phyloP scores from a whole-genome alignment of 2,329 filamentous ascomycete genomes.

The Cladosporium cucumerinum region DNA sequence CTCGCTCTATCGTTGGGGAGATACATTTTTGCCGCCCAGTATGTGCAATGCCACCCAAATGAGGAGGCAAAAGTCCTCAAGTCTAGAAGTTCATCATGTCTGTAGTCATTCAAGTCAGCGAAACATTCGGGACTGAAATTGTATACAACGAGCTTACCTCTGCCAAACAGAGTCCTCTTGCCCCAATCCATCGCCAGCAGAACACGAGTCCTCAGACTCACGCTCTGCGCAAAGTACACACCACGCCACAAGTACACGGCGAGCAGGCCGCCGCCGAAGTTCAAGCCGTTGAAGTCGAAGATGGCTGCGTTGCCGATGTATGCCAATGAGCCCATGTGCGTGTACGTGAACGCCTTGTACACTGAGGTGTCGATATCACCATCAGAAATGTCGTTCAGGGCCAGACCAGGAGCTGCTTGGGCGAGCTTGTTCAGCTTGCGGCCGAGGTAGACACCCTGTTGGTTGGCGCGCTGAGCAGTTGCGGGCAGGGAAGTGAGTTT shows the following conservation, averaged over 20 bases:
- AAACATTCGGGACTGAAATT: not conserved
- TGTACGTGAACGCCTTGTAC: slow-evolving; percentile 93
- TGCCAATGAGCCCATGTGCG: slow-evolving; percentile 83
- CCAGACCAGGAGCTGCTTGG: slow-evolving; percentile 69
- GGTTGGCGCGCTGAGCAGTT: slow-evolving; percentile 92
- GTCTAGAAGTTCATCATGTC: slow-evolving; percentile 36
- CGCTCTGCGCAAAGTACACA: slow-evolving; percentile 96
- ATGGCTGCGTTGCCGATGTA: slow-evolving; percentile 96
- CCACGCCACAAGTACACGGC: slow-evolving; percentile 96
- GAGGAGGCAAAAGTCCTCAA: not conserved
- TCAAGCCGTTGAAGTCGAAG: slow-evolving; percentile 83
- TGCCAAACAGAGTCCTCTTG: slow-evolving; percentile 91
- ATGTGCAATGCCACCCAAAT: not conserved
- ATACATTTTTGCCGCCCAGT: not conserved
- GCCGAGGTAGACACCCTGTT: slow-evolving; percentile 90
- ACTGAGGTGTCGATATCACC: slow-evolving; percentile 88
- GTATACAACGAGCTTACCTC: slow-evolving; percentile 62
- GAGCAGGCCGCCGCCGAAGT: slow-evolving; percentile 75
- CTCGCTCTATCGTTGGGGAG: not conserved
- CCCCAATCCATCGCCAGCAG: slow-evolving; percentile 97
- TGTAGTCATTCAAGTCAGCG: slow-evolving; percentile 22
- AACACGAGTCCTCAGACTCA: slow-evolving; percentile 83
- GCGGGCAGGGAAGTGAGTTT: slow-evolving; percentile 93
- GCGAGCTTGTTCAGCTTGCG: slow-evolving; percentile 93
- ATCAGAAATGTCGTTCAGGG: slow-evolving; percentile 75